Evolutionary conservation across 176 grass and related monocot genomes (phyloP).

Genomic region (Dactylis glomerata): DNA sequence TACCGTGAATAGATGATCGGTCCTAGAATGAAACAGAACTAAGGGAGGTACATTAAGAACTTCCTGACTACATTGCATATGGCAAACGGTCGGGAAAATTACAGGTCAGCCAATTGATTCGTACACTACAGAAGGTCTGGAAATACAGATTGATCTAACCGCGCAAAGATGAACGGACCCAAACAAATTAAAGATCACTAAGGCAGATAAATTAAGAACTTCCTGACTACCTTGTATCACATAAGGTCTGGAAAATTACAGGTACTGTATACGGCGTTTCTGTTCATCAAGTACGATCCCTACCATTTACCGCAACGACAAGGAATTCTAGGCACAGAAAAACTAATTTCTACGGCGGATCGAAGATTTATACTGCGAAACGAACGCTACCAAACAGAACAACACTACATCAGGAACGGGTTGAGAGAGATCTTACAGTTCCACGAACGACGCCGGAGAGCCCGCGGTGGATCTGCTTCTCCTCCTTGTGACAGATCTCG

Average conservation of each 20-base stretch:
- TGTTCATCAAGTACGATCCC: background rate
- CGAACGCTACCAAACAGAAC: background rate
- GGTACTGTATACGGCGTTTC: background rate
- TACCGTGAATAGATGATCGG: background rate
- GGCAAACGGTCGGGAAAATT: no score
- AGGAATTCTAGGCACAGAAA: background rate
- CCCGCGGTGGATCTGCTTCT: background rate
- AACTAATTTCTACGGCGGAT: background rate
- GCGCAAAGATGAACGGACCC: background rate
- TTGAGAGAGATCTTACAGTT: conserved; percentile 27
- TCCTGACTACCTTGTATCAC: background rate
- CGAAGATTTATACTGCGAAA: background rate
- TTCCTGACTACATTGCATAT: background rate
- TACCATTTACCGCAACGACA: background rate
- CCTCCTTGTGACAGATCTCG: background rate
- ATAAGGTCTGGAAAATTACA: background rate
- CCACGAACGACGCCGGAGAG: background rate
- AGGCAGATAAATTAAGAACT: background rate
- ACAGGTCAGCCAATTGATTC: background rate
- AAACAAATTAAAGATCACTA: background rate
- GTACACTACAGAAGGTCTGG: no score
- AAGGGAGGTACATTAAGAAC: background rate
- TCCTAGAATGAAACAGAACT: background rate
- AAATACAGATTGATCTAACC: background rate
- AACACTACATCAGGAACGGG: background rate